Evolutionary conservation across 106 monocot species (phyloP).

Genomic region (Dioscorea dumetorum): DNA sequence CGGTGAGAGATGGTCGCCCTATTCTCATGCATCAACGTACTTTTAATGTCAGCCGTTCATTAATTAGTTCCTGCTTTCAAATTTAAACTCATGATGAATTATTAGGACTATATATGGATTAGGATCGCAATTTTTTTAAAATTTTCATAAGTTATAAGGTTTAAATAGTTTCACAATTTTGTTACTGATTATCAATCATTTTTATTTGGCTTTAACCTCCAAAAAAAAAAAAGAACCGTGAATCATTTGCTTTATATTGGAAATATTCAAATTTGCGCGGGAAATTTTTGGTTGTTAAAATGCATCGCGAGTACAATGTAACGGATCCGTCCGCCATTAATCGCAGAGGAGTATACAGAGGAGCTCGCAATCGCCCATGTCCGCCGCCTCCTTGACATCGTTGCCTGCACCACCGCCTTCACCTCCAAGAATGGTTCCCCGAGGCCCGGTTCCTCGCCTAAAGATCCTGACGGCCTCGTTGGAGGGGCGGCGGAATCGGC

Average conservation of each 20-base stretch:
- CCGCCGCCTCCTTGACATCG: constrained; percentile 83
- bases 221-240: no score
- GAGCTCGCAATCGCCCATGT: constrained; percentile 71
- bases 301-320: not conserved
- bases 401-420: constrained; percentile 73
- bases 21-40: not conserved
- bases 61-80: not conserved
- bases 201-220: no score
- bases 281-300: no score
- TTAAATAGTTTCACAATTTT: not conserved
- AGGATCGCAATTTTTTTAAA: not conserved
- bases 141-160: not conserved
- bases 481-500: no score
- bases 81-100: not conserved
- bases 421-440: constrained; percentile 23
- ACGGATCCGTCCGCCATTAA: not conserved
- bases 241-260: no score
- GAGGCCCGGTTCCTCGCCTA: not conserved
- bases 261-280: no score
- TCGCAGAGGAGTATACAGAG: constrained; percentile 85
- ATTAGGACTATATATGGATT: not conserved
- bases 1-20: constrained; percentile 27
- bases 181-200: no score
- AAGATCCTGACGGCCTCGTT: no score
- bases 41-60: not conserved